phyloP scores from a whole-genome alignment of 23 red algal genomes.

The Gracilariopsis chorda region DNA sequence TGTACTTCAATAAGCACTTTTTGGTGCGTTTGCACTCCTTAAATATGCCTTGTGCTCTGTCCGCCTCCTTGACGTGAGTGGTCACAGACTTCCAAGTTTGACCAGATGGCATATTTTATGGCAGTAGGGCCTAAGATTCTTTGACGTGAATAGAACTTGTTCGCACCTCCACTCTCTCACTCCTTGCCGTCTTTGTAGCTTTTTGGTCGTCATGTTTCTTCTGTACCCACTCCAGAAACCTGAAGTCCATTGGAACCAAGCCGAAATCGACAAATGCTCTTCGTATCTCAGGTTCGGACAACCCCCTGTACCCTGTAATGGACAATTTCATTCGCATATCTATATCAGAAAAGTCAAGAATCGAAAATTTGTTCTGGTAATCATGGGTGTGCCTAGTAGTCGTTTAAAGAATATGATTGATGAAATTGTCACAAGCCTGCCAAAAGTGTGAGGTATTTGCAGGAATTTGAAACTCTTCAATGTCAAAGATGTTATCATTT shows the following conservation, averaged over 20 bases:
- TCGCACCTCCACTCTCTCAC: no score
- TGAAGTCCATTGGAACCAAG: constrained; percentile 4
- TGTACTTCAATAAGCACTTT: no score
- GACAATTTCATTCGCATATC: not conserved
- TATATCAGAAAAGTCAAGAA: not conserved
- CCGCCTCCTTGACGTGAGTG: no score
- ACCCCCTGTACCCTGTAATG: not conserved
- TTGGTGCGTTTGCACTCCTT: no score
- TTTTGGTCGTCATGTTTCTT: not conserved
- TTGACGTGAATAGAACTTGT: no score
- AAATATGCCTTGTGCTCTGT: no score
- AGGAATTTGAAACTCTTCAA: not conserved
- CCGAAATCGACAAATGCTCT: not conserved
- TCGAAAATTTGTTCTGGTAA: not conserved
- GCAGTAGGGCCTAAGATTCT: no score
- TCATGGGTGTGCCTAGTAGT: not conserved
- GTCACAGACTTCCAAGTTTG: no score
- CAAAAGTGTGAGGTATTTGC: not conserved
- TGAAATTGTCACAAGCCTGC: not conserved
- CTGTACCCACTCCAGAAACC: not conserved
- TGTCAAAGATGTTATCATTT: not conserved
- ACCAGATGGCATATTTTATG: no score
- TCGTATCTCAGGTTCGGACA: not conserved
- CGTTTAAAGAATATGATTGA: not conserved
- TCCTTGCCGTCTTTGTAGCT: no score